Evolutionary conservation across 352 stramenopile genomes (phyloP).

Genomic region (Thraustochytrium striatum): DNA sequence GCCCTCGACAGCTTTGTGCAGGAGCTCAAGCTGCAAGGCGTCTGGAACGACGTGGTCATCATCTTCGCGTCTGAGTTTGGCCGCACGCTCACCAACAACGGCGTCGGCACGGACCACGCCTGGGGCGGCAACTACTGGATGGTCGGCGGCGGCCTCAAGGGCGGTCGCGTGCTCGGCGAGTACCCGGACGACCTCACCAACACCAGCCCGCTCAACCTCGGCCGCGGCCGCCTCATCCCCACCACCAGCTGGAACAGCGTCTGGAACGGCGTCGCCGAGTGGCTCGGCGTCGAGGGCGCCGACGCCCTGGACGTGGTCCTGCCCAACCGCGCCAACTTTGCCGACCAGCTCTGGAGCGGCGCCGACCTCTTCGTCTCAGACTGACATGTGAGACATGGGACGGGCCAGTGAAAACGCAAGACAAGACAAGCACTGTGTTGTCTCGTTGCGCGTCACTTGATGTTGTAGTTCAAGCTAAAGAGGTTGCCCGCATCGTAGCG

Average conservation of each 20-base stretch:
- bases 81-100: constrained; percentile 61
- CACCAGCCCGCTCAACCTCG: constrained; percentile 52
- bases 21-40: constrained; percentile 57
- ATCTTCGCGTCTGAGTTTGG: constrained; percentile 61
- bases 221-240: constrained; percentile 59
- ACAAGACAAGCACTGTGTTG: too few species aligned
- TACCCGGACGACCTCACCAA: constrained; percentile 63
- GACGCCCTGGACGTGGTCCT: neutral
- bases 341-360: neutral
- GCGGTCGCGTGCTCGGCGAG: constrained; percentile 57
- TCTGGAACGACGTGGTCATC: constrained; percentile 60
- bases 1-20: constrained; percentile 57
- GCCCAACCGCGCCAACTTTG: neutral
- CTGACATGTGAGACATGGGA: too few species aligned
- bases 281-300: constrained; percentile 54
- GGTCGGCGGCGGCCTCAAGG: constrained; percentile 57
- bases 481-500: too few species aligned
- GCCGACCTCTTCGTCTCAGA: neutral
- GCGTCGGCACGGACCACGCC: constrained; percentile 59
- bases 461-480: too few species aligned
- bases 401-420: too few species aligned
- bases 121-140: constrained; percentile 53
- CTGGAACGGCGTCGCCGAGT: constrained; percentile 58
- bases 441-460: too few species aligned
- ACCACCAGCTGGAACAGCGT: constrained; percentile 60